A percentile compares a stretch with the other conserved stretches of the same genome.
These are phyloP conservation scores for Xylaria grammica DNA, from an alignment of 495 filamentous ascomycete genomes.

Conservation along the genomic window DNA sequence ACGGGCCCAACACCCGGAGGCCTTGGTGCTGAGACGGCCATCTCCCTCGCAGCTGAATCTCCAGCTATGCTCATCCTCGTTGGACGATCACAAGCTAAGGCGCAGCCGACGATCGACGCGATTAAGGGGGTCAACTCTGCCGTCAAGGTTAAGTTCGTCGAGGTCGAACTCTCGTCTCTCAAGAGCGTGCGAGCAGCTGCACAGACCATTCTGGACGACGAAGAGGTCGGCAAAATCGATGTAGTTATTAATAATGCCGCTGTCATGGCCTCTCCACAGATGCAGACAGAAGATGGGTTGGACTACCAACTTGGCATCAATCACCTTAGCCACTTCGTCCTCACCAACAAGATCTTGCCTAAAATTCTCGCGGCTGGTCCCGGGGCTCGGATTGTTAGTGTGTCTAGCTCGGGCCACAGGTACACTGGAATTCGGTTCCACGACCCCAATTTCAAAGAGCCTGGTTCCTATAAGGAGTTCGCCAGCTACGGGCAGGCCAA, in stretches of 20 bases:
- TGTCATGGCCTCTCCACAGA: constrained; percentile 59
- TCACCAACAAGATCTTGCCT: constrained; percentile 59
- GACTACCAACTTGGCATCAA: constrained; percentile 66
- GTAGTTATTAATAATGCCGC: constrained; percentile 74
- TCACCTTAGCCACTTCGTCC: constrained; percentile 64
- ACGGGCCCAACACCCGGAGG: constrained; percentile 56
- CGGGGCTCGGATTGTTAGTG: constrained; percentile 40
- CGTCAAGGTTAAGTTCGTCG: constrained; percentile 49
- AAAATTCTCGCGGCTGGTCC: constrained; percentile 45
- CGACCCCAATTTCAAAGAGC: constrained; percentile 55
- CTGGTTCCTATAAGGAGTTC: constrained; percentile 47
- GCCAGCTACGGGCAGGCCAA: constrained; percentile 62
- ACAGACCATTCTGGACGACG: constrained; percentile 46
- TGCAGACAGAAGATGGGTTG: constrained; percentile 47
- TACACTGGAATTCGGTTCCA: constrained; percentile 50
- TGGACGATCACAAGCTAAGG: constrained; percentile 44
- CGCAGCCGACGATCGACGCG: constrained; percentile 47
- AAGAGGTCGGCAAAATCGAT: constrained; percentile 61
- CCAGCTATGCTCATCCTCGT: constrained; percentile 52
- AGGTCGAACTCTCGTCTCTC: constrained; percentile 52
- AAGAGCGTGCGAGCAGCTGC: constrained; percentile 58
- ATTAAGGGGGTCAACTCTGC: constrained; percentile 43
- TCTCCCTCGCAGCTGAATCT: constrained; percentile 47
- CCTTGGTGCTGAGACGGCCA: constrained; percentile 54
- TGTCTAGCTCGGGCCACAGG: constrained; percentile 49